phyloP scores from a whole-genome alignment of 192 early-diverging fungal species.

The Kappamyces sp. region DNA sequence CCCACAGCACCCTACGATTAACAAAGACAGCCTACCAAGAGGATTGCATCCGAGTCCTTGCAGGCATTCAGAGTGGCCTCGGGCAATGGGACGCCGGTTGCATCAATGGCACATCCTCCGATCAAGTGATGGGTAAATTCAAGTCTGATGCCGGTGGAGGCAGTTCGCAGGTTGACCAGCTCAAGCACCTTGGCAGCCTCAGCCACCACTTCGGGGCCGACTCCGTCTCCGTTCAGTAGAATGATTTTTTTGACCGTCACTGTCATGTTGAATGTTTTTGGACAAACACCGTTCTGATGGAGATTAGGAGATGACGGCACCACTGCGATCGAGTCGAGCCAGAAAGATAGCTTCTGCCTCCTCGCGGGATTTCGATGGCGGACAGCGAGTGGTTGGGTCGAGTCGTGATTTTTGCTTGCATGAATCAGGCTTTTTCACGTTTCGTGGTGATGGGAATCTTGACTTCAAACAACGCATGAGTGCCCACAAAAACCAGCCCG shows the following conservation, averaged over 20 bases:
- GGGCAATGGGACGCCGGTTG: constrained; percentile 81
- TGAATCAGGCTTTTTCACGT: no score
- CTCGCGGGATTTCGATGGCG: no score
- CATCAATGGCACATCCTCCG: constrained; percentile 89
- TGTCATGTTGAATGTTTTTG: background rate
- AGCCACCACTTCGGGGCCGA: constrained; percentile 90
- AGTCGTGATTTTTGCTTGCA: no score
- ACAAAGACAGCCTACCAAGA: constrained; percentile 39
- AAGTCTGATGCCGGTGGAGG: constrained; percentile 48
- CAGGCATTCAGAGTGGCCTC: constrained; percentile 75
- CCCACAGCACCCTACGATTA: constrained; percentile 76
- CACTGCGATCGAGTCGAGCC: no score
- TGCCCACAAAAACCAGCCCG: no score
- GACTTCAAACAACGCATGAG: no score
- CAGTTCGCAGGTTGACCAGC: constrained; percentile 36
- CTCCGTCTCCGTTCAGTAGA: constrained; percentile 87
- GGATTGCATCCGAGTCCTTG: constrained; percentile 78
- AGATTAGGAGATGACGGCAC: no score
- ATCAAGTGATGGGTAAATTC: constrained; percentile 77
- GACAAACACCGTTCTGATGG: no score
- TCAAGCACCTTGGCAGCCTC: constrained; percentile 90
- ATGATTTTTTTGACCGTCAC: constrained; percentile 46
- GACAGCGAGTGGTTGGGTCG: no score
- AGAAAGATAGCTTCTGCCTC: no score
- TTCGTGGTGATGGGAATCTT: no score